Evolutionary conservation across 176 grass and related monocot genomes (phyloP).

Genomic region (Ananas comosus): DNA sequence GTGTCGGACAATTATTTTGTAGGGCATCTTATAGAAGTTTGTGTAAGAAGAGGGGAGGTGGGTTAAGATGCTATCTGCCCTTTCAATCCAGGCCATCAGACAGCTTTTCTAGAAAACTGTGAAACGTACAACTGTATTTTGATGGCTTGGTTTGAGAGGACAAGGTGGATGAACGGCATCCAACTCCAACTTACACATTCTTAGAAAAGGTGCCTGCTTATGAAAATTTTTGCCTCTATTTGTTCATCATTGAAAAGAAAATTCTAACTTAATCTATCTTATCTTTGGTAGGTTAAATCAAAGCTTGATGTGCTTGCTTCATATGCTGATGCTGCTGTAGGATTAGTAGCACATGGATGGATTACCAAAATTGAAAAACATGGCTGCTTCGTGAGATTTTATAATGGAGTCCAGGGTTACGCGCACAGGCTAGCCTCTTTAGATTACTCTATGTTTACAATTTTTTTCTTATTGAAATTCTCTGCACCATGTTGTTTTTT

Average conservation of each 20-base stretch:
- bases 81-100: too few relatives aligned
- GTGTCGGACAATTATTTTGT: too few relatives aligned
- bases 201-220: too few relatives aligned
- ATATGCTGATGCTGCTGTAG: constrained; percentile 79
- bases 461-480: constrained; percentile 2
- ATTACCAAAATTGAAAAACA: constrained; percentile 96
- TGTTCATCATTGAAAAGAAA: not conserved
- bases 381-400: constrained; percentile 88
- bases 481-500: not conserved
- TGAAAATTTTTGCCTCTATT: not conserved
- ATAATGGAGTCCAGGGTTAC: constrained; percentile 87
- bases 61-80: too few relatives aligned
- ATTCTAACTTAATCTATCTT: not conserved
- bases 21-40: too few relatives aligned
- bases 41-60: too few relatives aligned
- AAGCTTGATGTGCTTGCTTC: constrained; percentile 74
- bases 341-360: constrained; percentile 89
- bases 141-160: too few relatives aligned
- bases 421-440: constrained; percentile 54
- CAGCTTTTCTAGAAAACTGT: too few relatives aligned
- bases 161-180: too few relatives aligned
- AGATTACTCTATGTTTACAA: constrained; percentile 4
- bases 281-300: constrained; percentile 71
- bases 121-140: too few relatives aligned
- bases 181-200: too few relatives aligned